Evolutionary conservation across 495 filamentous ascomycete genomes (phyloP).

Genomic region (Neurospora tetrasperma): DNA sequence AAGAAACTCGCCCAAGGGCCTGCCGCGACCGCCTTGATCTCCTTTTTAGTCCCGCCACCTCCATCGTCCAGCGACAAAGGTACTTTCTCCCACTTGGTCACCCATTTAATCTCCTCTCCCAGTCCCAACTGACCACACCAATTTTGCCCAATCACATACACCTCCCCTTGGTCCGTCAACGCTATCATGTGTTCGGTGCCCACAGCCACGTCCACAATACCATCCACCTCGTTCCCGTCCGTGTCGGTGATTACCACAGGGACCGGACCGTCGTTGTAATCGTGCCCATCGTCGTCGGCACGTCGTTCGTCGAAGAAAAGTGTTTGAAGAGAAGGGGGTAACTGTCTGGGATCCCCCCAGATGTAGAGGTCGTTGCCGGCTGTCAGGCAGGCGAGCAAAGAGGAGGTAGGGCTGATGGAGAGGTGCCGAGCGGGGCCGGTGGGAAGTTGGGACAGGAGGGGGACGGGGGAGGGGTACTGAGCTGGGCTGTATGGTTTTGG

Average conservation of each 20-base stretch:
- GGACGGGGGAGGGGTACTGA: constrained; percentile 30
- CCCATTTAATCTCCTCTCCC: constrained; percentile 7
- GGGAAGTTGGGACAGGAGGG: constrained; percentile 40
- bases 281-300: neutral
- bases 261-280: constrained; percentile 17
- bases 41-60: neutral
- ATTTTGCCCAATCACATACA: constrained; percentile 48
- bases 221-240: constrained; percentile 3
- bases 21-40: constrained; percentile 1
- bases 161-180: constrained; percentile 36
- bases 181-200: constrained; percentile 49
- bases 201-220: constrained; percentile 46
- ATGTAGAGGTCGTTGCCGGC: constrained; percentile 49
- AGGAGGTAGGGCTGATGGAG: constrained; percentile 36
- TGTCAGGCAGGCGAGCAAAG: constrained; percentile 46
- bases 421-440: constrained; percentile 44
- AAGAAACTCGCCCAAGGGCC: constrained; percentile 30
- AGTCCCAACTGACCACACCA: constrained; percentile 51
- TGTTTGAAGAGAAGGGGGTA: neutral
- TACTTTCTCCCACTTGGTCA: constrained; percentile 26
- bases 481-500: constrained; percentile 24
- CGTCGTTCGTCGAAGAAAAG: neutral
- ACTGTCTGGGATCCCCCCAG: constrained; percentile 41
- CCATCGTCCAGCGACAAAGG: constrained; percentile 15
- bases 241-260: constrained; percentile 28